phyloP scores from a whole-genome alignment of 169 alveolate species.

The Besnoitia besnoiti region DNA sequence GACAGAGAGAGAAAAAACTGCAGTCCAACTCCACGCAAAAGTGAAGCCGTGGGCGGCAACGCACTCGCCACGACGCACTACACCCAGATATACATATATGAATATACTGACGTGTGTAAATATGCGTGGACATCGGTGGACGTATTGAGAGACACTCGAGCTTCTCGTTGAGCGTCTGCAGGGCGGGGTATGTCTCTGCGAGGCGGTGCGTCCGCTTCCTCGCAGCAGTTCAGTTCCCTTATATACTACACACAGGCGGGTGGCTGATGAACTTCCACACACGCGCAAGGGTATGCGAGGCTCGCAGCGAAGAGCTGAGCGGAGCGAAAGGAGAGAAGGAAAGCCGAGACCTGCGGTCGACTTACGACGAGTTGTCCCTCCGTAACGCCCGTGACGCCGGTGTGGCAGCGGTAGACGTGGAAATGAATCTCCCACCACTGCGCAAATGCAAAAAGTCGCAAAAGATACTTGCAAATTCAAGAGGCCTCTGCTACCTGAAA shows the following conservation, averaged over 20 bases:
- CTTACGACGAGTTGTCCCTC: conserved; percentile 64
- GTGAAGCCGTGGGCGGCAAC: neutral
- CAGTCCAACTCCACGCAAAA: neutral
- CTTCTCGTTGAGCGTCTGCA: too few species aligned
- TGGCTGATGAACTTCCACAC: too few species aligned
- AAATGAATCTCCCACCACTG: conserved; percentile 69
- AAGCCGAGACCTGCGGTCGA: too few species aligned
- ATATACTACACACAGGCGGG: neutral
- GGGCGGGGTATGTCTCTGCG: too few species aligned
- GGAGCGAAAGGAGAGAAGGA: too few species aligned
- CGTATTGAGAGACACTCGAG: neutral
- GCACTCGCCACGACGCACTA: neutral
- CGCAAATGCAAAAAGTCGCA: conserved; percentile 8
- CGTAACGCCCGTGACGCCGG: conserved; percentile 56
- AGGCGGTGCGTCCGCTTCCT: too few species aligned
- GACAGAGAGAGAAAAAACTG: neutral
- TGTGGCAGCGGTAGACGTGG: conserved; percentile 61
- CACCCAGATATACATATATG: neutral
- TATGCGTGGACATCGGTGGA: neutral
- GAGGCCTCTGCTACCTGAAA: too few species aligned
- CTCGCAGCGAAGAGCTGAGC: too few species aligned
- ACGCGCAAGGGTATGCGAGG: too few species aligned
- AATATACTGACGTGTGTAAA: neutral
- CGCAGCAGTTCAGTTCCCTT: neutral
- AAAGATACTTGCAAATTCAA: neutral